A percentile compares a stretch with the other conserved stretches of the same genome.
These are phyloP conservation scores for Cyclocybe aegerita DNA, from an alignment of 768 basidiomycete genomes.

Conservation along the genomic window DNA sequence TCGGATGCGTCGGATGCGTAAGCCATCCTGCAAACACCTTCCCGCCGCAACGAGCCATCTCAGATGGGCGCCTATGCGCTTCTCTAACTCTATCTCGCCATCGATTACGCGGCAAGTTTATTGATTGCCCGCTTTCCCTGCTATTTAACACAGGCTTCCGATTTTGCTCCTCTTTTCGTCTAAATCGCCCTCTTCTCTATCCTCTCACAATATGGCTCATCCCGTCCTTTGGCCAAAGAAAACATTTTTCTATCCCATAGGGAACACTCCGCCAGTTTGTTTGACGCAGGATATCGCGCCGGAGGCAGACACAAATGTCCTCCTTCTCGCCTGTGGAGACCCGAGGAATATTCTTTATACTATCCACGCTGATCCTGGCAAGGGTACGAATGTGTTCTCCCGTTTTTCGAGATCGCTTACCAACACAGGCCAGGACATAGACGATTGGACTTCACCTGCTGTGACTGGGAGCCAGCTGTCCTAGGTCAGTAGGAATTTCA, in stretches of 20 bases:
- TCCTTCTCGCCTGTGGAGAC: constrained; percentile 50
- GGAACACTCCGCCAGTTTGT: constrained; percentile 47
- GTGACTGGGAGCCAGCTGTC: constrained; percentile 35
- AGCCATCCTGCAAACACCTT: too few relatives aligned
- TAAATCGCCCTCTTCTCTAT: constrained; percentile 1
- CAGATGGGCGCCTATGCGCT: too few relatives aligned
- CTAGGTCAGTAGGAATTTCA: constrained; percentile 23
- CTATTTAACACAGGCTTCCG: too few relatives aligned
- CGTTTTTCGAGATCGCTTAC: background rate
- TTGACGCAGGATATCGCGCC: constrained; percentile 40
- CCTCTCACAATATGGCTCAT: constrained; percentile 32
- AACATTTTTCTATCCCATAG: constrained; percentile 48
- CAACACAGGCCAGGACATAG: constrained; percentile 10
- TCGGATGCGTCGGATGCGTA: too few relatives aligned
- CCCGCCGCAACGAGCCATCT: too few relatives aligned
- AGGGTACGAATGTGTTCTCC: constrained; percentile 10
- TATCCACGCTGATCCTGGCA: constrained; percentile 21
- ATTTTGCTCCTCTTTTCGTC: too few relatives aligned
- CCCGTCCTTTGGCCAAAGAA: constrained; percentile 34
- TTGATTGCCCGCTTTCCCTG: too few relatives aligned
- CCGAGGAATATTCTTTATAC: constrained; percentile 48
- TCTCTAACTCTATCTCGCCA: too few relatives aligned
- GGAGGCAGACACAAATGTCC: constrained; percentile 37
- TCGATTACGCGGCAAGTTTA: too few relatives aligned
- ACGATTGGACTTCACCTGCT: constrained; percentile 35